phyloP scores from a whole-genome alignment of 305 asterid genomes.

The Fraxinus sp. region DNA sequence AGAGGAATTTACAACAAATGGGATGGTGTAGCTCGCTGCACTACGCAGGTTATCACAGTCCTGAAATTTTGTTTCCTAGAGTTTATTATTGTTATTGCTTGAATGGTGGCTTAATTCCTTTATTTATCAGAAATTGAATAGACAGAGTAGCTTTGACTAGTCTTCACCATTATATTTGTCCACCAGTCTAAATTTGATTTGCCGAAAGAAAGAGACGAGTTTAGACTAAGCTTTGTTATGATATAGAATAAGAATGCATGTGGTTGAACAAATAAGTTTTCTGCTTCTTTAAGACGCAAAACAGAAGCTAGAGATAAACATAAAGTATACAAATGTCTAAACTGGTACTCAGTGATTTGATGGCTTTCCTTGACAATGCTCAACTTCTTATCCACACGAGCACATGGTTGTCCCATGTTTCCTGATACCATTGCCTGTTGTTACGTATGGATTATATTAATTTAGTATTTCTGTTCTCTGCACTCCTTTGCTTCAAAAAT shows the following conservation, averaged over 20 bases:
- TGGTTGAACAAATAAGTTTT: neutral
- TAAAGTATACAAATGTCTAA: neutral
- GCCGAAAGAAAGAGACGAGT: neutral
- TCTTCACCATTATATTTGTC: neutral
- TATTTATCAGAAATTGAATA: neutral
- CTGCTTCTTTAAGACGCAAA: neutral
- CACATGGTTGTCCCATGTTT: neutral
- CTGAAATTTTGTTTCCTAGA: neutral
- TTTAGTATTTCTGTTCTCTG: neutral
- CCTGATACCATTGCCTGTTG: neutral
- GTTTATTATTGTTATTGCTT: neutral
- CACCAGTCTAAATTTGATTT: neutral
- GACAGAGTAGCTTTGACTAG: neutral
- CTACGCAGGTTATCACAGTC: constrained; percentile 66
- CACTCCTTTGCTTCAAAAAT: neutral
- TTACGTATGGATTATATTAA: neutral
- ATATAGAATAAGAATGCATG: neutral
- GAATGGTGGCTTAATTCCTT: neutral
- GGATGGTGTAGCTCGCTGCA: constrained; percentile 95
- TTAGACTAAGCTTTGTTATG: neutral
- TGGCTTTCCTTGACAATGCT: neutral
- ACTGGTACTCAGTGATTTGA: neutral
- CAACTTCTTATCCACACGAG: neutral
- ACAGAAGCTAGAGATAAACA: neutral
- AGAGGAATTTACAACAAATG: constrained; percentile 85